These are phyloP conservation scores for Diplogelasinospora grovesii DNA, from an alignment of 495 filamentous ascomycete genomes.

Conservation along the genomic window DNA sequence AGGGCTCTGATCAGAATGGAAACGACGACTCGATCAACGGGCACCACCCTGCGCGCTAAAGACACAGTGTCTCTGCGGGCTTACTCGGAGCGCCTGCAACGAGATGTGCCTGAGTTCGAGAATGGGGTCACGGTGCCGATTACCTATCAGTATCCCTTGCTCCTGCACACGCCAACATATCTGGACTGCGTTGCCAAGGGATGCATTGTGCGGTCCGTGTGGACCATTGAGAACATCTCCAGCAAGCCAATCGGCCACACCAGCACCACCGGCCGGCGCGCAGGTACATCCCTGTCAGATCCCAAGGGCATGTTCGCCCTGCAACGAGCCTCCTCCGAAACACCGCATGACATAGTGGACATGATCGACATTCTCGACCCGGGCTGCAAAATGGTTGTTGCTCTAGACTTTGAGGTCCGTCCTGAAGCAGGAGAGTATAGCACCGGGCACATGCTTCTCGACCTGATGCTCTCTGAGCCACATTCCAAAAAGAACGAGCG, in stretches of 20 bases:
- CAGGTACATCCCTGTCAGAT: slow-evolving; percentile 14
- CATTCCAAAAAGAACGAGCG: not conserved
- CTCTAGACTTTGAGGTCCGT: slow-evolving; percentile 16
- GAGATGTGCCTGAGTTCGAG: slow-evolving; percentile 18
- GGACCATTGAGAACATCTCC: slow-evolving; percentile 21
- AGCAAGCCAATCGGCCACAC: slow-evolving; percentile 14
- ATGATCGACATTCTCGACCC: slow-evolving; percentile 17
- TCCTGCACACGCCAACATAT: slow-evolving; percentile 15
- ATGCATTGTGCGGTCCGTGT: slow-evolving; percentile 14
- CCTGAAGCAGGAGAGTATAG: slow-evolving; percentile 11
- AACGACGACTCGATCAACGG: slow-evolving; percentile 2
- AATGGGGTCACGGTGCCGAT: slow-evolving; percentile 7
- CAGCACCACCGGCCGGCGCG: slow-evolving; percentile 1
- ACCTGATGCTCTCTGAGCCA: slow-evolving; percentile 18
- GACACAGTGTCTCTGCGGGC: slow-evolving; percentile 17
- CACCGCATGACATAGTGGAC: slow-evolving; percentile 16
- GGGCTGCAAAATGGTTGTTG: slow-evolving; percentile 9
- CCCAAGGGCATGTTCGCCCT: slow-evolving; percentile 14
- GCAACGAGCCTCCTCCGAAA: slow-evolving; percentile 6
- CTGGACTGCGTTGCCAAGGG: slow-evolving; percentile 23
- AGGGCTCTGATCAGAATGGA: slow-evolving; percentile 21
- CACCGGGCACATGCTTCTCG: slow-evolving; percentile 14
- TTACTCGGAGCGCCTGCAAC: slow-evolving; percentile 13
- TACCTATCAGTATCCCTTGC: slow-evolving; percentile 17
- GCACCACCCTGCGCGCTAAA: slow-evolving; percentile 10